Evolutionary conservation across 371 early-diverging fungal genomes (phyloP).

Genomic region (Phascolomyces articulosus): DNA sequence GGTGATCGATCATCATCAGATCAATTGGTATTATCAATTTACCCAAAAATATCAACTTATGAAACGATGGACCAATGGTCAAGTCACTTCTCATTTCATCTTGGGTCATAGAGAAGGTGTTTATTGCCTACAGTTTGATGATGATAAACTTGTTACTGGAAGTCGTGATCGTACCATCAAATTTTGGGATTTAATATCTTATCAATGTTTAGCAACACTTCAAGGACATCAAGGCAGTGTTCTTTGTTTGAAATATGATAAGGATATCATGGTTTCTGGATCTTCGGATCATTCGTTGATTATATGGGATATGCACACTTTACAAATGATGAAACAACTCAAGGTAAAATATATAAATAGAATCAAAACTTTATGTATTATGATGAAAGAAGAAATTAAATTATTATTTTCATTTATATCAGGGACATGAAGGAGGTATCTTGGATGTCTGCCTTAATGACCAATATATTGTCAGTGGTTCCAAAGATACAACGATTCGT

Average conservation of each 20-base stretch:
- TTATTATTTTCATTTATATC: too few species aligned
- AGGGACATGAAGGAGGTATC: conserved; percentile 77
- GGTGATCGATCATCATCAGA: conserved; percentile 7
- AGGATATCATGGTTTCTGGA: conserved; percentile 84
- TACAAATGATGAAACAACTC: conserved; percentile 44
- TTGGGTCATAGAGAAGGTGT: conserved; percentile 90
- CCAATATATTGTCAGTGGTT: conserved; percentile 79
- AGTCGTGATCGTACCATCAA: conserved; percentile 91
- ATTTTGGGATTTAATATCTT: conserved; percentile 73
- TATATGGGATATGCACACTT: conserved; percentile 79
- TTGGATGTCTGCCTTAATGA: conserved; percentile 81
- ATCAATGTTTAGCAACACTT: conserved; percentile 71
- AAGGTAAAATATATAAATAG: too few species aligned
- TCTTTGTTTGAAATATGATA: conserved; percentile 86
- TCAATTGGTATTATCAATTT: conserved; percentile 38
- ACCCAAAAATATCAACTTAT: conserved; percentile 31
- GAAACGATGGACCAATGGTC: conserved; percentile 21
- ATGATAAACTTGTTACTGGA: conserved; percentile 83
- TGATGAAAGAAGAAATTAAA: too few species aligned
- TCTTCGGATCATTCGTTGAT: conserved; percentile 88
- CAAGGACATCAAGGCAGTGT: conserved; percentile 88
- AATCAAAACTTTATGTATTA: too few species aligned
- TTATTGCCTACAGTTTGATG: conserved; percentile 93
- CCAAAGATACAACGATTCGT: conserved; percentile 90
- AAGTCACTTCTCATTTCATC: conserved; percentile 17